Conservation (phyloP, 2,329 filamentous ascomycete genomes). For the Diaporthe sp. region DNA sequence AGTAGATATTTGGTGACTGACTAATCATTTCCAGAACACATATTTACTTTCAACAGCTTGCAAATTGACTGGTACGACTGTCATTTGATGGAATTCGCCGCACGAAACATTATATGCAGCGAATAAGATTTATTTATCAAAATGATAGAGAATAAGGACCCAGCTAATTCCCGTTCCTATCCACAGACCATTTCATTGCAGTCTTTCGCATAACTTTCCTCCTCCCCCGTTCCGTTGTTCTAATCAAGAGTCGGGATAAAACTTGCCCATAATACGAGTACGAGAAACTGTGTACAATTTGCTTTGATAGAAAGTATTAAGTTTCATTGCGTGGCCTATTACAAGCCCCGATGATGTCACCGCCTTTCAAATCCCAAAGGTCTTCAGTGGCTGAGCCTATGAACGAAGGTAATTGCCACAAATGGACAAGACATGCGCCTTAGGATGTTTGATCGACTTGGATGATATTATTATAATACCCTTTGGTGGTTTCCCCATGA, state of each 20-base stretch:
- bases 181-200: neutral
- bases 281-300: neutral
- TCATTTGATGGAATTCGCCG: neutral
- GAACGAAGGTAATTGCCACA: neutral
- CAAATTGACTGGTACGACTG: neutral
- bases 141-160: neutral
- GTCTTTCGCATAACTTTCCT: neutral
- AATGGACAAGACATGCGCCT: neutral
- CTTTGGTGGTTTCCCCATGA: neutral
- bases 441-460: neutral
- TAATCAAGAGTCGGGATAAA: neutral
- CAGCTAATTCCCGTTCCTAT: neutral
- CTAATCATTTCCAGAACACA: too few species aligned
- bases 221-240: neutral
- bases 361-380: neutral
- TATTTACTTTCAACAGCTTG: neutral
- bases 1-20: too few species aligned
- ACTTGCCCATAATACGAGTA: neutral
- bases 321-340: neutral
- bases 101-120: neutral
- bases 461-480: neutral
- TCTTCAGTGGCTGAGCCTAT: neutral
- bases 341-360: neutral
- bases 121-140: neutral
- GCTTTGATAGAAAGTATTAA: neutral